phyloP scores from a whole-genome alignment of 169 alveolate species.

The Plasmodium vivax region DNA sequence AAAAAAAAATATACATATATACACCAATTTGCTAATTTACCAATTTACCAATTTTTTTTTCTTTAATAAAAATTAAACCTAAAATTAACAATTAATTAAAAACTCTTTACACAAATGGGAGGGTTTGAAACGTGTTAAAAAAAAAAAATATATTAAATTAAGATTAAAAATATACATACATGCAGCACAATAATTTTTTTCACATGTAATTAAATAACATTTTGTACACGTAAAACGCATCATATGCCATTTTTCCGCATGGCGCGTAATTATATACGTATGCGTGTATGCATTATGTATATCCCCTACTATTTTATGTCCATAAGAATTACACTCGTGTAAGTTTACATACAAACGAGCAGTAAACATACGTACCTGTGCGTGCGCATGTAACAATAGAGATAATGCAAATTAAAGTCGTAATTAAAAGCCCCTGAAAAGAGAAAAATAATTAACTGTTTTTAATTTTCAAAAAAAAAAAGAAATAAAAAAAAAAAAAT shows the following conservation, averaged over 20 bases:
- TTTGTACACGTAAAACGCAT: not conserved
- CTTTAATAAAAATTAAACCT: not conserved
- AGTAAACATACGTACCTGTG: not conserved
- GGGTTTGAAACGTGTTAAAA: not conserved
- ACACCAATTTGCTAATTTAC: not conserved
- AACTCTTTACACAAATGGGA: not conserved
- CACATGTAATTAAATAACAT: not conserved
- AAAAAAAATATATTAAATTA: not conserved
- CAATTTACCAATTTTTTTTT: slow-evolving; percentile 1
- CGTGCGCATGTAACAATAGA: slow-evolving; percentile 4
- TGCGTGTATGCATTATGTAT: not conserved
- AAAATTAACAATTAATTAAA: not conserved
- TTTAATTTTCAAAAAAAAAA: not conserved
- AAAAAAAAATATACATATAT: not conserved
- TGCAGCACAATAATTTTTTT: not conserved
- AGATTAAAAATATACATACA: not conserved
- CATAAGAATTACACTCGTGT: not conserved
- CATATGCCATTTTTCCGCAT: not conserved
- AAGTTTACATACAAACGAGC: not conserved
- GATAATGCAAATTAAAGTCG: not conserved
- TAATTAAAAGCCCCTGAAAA: not conserved
- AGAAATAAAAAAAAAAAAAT: not conserved
- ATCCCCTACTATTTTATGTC: not conserved
- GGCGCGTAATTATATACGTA: not conserved
- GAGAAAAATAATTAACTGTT: slow-evolving; percentile 2